Conservation (phyloP, 345 rosid genomes). For the Kernera saxatilis region DNA sequence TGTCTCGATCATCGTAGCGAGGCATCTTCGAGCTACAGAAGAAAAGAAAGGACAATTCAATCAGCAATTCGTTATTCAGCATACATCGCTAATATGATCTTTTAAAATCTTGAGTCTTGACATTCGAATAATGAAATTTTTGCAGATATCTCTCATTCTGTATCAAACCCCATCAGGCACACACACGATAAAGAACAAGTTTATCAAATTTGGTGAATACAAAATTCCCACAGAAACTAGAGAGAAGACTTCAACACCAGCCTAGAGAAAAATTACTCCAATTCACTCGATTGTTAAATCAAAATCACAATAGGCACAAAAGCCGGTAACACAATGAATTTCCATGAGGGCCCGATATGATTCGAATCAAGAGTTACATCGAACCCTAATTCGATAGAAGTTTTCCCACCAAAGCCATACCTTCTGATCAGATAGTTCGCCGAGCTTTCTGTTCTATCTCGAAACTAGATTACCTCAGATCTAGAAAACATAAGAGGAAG, state of each 20-base stretch:
- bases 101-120: background rate
- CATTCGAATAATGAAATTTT: background rate
- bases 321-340: background rate
- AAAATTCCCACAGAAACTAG: background rate
- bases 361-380: background rate
- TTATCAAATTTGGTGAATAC: background rate
- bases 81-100: background rate
- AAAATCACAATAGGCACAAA: background rate
- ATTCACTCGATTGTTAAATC: background rate
- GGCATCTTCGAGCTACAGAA: slow-evolving; percentile 38
- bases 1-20: slow-evolving; percentile 38
- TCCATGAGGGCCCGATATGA: background rate
- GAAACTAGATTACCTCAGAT: background rate
- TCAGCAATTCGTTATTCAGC: too few relatives aligned
- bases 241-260: background rate
- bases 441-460: background rate
- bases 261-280: background rate
- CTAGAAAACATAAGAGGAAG: background rate
- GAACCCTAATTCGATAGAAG: background rate
- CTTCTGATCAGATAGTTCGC: background rate
- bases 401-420: background rate
- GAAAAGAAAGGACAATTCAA: background rate
- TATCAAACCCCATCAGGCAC: background rate
- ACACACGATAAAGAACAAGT: background rate
- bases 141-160: background rate